phyloP scores from a whole-genome alignment of 257 asterid genomes.

The Solanum microdontum region DNA sequence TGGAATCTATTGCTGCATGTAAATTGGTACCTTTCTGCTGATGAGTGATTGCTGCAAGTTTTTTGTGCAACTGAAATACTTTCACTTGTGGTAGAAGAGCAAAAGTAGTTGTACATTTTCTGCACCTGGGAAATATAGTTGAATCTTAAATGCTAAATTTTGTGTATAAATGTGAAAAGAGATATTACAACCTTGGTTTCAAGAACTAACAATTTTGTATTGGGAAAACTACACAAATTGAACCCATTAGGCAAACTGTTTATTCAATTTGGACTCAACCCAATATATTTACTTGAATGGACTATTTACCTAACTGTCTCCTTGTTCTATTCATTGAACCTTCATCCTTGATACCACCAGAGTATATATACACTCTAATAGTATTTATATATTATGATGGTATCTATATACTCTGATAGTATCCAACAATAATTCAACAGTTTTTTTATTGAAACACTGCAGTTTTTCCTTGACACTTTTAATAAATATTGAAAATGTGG shows the following conservation, averaged over 20 bases:
- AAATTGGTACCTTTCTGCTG: constrained; percentile 23
- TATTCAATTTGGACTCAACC: neutral
- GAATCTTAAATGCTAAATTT: neutral
- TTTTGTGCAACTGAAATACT: neutral
- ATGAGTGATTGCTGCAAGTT: neutral
- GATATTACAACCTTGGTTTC: neutral
- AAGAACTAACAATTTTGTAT: neutral
- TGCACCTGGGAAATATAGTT: neutral
- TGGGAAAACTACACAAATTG: neutral
- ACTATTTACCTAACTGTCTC: neutral
- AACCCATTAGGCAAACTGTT: neutral
- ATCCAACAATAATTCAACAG: neutral
- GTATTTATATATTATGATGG: neutral
- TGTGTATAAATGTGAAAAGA: neutral
- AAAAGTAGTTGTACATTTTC: neutral
- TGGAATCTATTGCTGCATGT: constrained; percentile 78
- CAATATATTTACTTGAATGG: neutral
- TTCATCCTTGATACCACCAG: too few species aligned
- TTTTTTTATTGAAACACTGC: neutral
- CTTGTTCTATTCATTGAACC: neutral
- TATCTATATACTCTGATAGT: too few species aligned
- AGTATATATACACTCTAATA: neutral
- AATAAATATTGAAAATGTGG: too few species aligned
- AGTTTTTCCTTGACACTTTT: neutral
- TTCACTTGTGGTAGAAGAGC: neutral